Conservation (phyloP, 148 eudicot genomes). For the Fagopyrum tataricum region DNA sequence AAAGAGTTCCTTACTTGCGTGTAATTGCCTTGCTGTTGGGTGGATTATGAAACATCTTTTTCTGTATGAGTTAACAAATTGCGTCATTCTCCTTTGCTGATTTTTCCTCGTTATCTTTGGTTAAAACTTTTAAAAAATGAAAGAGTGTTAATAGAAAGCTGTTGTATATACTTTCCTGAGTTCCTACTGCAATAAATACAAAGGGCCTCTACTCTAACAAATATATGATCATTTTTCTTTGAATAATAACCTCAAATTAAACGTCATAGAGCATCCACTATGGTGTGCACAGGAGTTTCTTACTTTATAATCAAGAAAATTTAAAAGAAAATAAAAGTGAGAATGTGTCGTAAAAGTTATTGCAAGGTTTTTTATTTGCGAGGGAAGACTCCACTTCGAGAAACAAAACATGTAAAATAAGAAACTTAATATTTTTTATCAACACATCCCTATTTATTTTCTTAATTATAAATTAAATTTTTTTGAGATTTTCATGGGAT, state of each 20-base stretch:
- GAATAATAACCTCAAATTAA: background rate
- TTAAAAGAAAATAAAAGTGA: no score
- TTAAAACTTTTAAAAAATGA: background rate
- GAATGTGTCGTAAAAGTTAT: no score
- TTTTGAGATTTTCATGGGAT: no score
- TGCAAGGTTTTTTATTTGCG: no score
- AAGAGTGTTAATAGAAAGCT: background rate
- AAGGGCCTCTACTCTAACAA: background rate
- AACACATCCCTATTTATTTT: no score
- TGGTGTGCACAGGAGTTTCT: no score
- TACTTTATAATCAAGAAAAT: no score
- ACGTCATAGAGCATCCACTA: background rate
- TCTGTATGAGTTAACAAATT: background rate
- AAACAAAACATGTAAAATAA: no score
- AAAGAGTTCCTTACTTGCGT: background rate
- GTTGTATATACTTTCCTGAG: background rate
- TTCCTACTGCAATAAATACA: background rate
- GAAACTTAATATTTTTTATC: no score
- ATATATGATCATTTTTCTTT: background rate
- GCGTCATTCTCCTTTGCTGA: background rate
- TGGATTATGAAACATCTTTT: background rate
- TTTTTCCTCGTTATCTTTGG: background rate
- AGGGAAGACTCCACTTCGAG: no score
- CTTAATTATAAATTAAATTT: no score
- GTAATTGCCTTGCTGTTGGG: background rate